Conservation (phyloP, 331 rosid genomes). For the Arachis monticola region DNA sequence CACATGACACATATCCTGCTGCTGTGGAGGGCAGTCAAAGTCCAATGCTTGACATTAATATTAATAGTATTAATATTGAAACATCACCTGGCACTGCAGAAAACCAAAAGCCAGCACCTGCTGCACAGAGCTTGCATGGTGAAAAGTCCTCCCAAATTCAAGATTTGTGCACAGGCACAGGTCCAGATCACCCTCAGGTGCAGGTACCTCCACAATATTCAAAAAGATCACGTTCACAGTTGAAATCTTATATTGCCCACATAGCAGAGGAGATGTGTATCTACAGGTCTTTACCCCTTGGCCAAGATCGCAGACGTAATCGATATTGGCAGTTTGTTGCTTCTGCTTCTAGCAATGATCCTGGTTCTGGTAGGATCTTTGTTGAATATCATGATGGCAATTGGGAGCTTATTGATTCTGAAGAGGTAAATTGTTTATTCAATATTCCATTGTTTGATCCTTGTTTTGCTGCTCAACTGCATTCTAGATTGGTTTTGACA, state of each 20-base stretch:
- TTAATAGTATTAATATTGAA: constrained; percentile 53
- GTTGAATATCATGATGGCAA: constrained; percentile 80
- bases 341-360: constrained; percentile 91
- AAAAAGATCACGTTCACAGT: constrained; percentile 92
- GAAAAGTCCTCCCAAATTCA: constrained; percentile 62
- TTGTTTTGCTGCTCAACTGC: constrained; percentile 13
- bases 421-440: constrained; percentile 64
- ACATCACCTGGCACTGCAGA: constrained; percentile 72
- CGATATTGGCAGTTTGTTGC: constrained; percentile 98
- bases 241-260: constrained; percentile 90
- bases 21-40: constrained; percentile 75
- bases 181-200: constrained; percentile 69
- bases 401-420: constrained; percentile 94
- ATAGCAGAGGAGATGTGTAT: constrained; percentile 95
- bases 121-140: constrained; percentile 49
- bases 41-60: constrained; percentile 71
- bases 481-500: constrained; percentile 21
- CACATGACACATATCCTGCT: constrained; percentile 55
- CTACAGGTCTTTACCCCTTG: constrained; percentile 97
- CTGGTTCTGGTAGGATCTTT: constrained; percentile 98
- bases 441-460: not conserved
- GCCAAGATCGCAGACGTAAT: constrained; percentile 97
- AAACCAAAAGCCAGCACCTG: constrained; percentile 55
- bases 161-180: constrained; percentile 62
- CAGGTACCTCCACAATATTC: constrained; percentile 80